phyloP scores from a whole-genome alignment of 139 green algal genomes.

The Ettlia oleoabundans region DNA sequence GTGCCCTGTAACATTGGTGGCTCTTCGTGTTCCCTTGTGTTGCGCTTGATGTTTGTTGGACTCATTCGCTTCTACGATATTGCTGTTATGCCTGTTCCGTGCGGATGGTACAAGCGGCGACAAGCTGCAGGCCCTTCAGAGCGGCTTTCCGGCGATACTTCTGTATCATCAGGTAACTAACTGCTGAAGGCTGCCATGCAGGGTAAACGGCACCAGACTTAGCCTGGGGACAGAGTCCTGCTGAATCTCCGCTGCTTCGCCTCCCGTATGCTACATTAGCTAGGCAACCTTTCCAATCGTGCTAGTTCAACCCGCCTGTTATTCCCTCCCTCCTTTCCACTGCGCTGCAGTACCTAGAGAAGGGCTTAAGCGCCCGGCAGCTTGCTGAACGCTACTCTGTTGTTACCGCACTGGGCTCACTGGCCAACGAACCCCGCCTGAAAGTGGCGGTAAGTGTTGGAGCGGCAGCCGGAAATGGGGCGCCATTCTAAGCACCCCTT shows the following conservation, averaged over 20 bases:
- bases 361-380: background rate
- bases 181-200: no score
- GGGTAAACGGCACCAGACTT: background rate
- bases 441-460: background rate
- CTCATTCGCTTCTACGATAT: background rate
- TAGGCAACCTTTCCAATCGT: no score
- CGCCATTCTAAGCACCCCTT: no score
- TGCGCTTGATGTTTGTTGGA: background rate
- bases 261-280: background rate
- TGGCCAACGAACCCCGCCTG: background rate
- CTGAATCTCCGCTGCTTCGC: background rate
- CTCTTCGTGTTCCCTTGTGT: background rate
- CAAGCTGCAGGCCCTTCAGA: background rate
- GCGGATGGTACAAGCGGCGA: background rate
- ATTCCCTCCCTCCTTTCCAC: background rate
- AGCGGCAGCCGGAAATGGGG: no score
- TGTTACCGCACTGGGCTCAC: background rate
- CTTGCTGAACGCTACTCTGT: background rate
- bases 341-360: background rate
- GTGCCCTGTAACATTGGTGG: no score
- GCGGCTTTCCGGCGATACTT: background rate
- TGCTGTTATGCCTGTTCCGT: no score
- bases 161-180: slow-evolving; percentile 31
- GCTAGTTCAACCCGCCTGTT: background rate
- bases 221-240: background rate